Evolutionary conservation across 2,329 filamentous ascomycete genomes (phyloP), one percentile per base, ranked within the genome.

Genomic region (Aureobasidium leucospermi): DNA sequence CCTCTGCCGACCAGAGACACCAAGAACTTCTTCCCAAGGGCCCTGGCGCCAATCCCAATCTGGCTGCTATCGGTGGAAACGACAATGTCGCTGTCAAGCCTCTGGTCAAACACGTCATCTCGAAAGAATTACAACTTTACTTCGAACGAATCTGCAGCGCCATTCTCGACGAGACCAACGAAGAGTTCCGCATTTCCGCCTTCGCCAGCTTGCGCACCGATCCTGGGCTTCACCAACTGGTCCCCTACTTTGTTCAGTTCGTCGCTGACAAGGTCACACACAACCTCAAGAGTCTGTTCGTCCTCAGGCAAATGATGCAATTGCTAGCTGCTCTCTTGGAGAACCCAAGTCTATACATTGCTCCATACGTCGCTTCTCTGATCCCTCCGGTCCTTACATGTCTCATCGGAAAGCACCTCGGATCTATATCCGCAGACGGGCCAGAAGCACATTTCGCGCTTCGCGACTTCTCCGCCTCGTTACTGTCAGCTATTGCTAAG

Each of bases 221-320:
- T 69, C 91, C 94, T 0, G 93, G 93, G 39, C 83, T 97, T 41
- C 94, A 99, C 71, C 94, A 99, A 74, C 84, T 99, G 9, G 86
- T 96, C 31, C 94, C 94, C 0, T 99, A 99, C 75, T 96, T 97
- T 68, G 87, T 96, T 61, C 91, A 95, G 71, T 97, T 96, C 73
- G 88, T 97, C 67, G 87, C 91, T 19, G 93, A 96, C 72, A 94
- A 96, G 74, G 90, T 99, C 53, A 97, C 94, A 1, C 94, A 99
- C 72, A 88, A 87, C 65, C 82, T 96, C 64, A 92, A 96, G 74
- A 89, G 96, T 71, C 82, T 92, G 2, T 96, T 96, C 70, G 85
- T 91, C 5, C 80, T 99, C 23, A 86, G 85, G 19, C 90, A 95
- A 72, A 94, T 96, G 84, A 93, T 99, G 88, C 87, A 91, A 68